Evolutionary conservation across 208 protist genomes (phyloP), one percentile per base, ranked within the genome.

Genomic region (Spongospora subterranea): DNA sequence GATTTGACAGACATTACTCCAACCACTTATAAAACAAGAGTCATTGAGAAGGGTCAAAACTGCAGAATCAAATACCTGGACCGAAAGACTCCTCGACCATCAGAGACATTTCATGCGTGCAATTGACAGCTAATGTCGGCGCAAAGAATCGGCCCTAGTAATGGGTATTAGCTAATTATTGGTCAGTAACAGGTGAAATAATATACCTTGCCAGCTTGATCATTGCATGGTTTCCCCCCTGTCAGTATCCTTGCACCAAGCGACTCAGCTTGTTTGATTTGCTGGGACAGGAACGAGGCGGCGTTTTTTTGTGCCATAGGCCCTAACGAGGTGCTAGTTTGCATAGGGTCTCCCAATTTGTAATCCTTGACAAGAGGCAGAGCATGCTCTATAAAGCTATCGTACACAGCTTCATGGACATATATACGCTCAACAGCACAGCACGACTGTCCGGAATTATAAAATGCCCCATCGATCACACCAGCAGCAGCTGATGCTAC

Each of bases 391-490:
- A 82, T 50, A 40, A 91, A 90, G 46, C 41, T 6, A 0, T 1
- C 13, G 0, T 60, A 24, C 13, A 92, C 88, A 35, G 38, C 0
- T 77, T 89, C 88, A n/a, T 38, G 77, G n/a, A 92, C 88, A 65
- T 91, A 92, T 60, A 91, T 54, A n/a, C 91, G 77, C 39, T 92
- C 90, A 35, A 91, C 77, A 1, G 88, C 64, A 45, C 77, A 90
- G 92, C 92, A 93, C n/a, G 65, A 50, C 66, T 93, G 92, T 40
- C 92, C 92, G 45, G 40, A 38, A 66, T 93, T 93, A 35, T 40
- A 17, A 40, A 92, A 46, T 54, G 77, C 82, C 46, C 45, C 41
- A 29, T 29, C 46, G 20, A 93, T 90, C 24, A 43, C 88, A 53
- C 82, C 65, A 20, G 40, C 0, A 0, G 60, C 92, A 17, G 90